Evolutionary conservation across 495 filamentous ascomycete genomes (phyloP).

Genomic region (Halenospora varia): DNA sequence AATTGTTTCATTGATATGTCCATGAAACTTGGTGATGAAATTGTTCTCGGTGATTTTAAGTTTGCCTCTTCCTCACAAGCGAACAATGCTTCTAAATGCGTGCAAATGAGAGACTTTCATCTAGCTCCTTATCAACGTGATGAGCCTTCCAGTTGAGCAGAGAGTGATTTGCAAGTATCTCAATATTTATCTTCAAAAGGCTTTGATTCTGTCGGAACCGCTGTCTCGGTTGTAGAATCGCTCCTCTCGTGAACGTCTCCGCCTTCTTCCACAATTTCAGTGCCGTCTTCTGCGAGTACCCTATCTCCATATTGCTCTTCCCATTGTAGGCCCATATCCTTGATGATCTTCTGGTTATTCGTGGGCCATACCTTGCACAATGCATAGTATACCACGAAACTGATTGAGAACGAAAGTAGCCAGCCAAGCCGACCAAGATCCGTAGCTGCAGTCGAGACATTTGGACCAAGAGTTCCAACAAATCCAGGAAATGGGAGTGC

Average conservation of each 20-base stretch:
- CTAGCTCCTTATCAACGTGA: too few relatives aligned
- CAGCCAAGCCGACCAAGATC: slow-evolving; percentile 36
- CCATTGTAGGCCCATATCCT: slow-evolving; percentile 24
- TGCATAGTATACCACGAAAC: slow-evolving; percentile 34
- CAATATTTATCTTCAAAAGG: too few relatives aligned
- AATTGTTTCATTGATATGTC: too few relatives aligned
- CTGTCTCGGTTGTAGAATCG: background rate
- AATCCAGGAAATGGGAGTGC: slow-evolving; percentile 31
- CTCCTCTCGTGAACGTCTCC: background rate
- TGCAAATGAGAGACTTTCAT: too few relatives aligned
- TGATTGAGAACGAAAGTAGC: slow-evolving; percentile 34
- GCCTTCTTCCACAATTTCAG: slow-evolving; percentile 20
- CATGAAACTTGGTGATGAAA: too few relatives aligned
- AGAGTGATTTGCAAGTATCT: too few relatives aligned
- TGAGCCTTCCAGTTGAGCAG: too few relatives aligned
- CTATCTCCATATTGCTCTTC: slow-evolving; percentile 24
- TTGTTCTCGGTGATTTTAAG: too few relatives aligned
- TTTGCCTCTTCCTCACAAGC: too few relatives aligned
- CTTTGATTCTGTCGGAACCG: too few relatives aligned
- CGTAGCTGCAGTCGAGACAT: slow-evolving; percentile 27
- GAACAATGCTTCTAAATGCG: too few relatives aligned
- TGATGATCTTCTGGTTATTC: slow-evolving; percentile 30
- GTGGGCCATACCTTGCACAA: slow-evolving; percentile 39
- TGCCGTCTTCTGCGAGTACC: slow-evolving; percentile 25
- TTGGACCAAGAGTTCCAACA: slow-evolving; percentile 29